Evolutionary conservation across 495 filamentous ascomycete species (phyloP).

Genomic region (Tuber brumale): DNA sequence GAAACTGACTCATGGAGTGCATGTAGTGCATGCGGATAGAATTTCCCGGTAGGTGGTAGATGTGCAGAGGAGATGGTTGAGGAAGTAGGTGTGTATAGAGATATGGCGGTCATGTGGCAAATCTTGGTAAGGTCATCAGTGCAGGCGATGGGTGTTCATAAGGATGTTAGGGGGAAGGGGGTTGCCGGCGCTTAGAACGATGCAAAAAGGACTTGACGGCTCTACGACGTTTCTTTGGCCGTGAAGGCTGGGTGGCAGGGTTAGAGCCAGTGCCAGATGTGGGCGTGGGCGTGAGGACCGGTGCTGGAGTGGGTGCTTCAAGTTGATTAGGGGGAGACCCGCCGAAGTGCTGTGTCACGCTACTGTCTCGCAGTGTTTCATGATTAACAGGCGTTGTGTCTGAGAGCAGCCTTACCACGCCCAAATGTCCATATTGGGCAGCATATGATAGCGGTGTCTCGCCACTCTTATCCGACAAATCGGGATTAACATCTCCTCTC

Average conservation of each 20-base stretch:
- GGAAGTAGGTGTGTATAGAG: neutral
- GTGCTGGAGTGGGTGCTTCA: neutral
- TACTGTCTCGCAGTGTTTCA: neutral
- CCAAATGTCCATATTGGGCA: too few species aligned
- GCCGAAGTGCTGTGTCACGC: neutral
- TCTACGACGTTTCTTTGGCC: neutral
- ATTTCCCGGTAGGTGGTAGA: neutral
- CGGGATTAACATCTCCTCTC: too few species aligned
- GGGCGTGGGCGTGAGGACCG: neutral
- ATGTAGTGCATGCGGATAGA: neutral
- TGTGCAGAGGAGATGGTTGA: neutral
- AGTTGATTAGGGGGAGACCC: neutral
- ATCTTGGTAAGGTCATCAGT: neutral
- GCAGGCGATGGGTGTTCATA: neutral
- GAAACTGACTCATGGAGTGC: too few species aligned
- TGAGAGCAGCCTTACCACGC: neutral
- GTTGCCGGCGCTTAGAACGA: neutral
- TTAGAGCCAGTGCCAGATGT: neutral
- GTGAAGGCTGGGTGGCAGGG: neutral
- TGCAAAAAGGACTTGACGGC: too few species aligned
- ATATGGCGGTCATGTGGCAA: neutral
- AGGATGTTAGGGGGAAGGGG: neutral
- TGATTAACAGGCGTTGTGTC: neutral
- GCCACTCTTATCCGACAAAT: neutral
- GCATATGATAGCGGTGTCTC: too few species aligned